Conservation (phyloP, 177 flowering plant genomes). For the Vitis hybrid region DNA sequence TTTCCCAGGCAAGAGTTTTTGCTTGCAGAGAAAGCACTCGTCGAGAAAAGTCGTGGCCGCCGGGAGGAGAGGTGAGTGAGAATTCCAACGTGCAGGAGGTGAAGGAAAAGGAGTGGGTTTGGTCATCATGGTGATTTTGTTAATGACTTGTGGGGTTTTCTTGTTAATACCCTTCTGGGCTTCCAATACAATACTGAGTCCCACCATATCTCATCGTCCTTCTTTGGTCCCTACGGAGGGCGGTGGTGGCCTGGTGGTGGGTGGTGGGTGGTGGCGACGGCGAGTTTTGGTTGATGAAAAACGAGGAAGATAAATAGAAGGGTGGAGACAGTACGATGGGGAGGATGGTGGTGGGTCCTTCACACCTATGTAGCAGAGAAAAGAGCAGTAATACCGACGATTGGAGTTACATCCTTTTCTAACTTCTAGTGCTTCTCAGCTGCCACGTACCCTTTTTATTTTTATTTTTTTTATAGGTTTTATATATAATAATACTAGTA, state of each 20-base stretch:
- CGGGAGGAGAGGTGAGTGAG: conserved; percentile 1
- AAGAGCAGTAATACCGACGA: conserved; percentile 29
- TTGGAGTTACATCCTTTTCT: conserved; percentile 23
- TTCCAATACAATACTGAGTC: conserved; percentile 63
- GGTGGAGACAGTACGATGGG: conserved; percentile 1
- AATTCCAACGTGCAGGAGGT: conserved; percentile 10
- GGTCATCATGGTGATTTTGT: conserved; percentile 30
- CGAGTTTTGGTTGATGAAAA: background rate
- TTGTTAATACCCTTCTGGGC: conserved; percentile 23
- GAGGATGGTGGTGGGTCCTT: conserved; percentile 20
- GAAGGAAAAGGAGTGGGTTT: conserved; percentile 23
- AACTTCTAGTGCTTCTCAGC: conserved; percentile 27
- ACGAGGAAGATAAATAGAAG: conserved; percentile 9
- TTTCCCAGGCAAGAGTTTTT: conserved; percentile 51
- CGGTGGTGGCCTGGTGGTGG: background rate
- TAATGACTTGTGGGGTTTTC: conserved; percentile 40
- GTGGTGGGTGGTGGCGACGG: background rate
- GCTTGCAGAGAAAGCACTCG: conserved; percentile 57
- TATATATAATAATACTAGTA: too few relatives aligned
- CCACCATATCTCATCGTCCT: conserved; percentile 53
- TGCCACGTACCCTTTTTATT: conserved; percentile 34
- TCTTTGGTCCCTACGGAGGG: background rate
- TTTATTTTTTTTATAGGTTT: conserved; percentile 1
- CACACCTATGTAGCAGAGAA: conserved; percentile 3
- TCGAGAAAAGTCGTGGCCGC: conserved; percentile 41